phyloP scores from a whole-genome alignment of 2,329 filamentous ascomycete species.

The Ophiostoma piceae region DNA sequence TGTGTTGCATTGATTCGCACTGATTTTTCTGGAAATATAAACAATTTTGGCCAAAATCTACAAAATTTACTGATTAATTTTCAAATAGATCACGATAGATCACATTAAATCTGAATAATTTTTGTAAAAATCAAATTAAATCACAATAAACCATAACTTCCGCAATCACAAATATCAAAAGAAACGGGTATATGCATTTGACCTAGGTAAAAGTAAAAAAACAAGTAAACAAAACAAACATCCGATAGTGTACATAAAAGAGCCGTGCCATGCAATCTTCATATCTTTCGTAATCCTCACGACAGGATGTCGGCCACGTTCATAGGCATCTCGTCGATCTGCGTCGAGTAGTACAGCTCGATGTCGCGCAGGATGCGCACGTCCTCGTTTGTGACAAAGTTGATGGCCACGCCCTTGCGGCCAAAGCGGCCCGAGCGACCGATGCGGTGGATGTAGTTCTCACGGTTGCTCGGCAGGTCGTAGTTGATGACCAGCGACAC shows the following conservation, averaged over 20 bases:
- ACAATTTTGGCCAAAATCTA: no score
- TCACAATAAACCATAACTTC: neutral
- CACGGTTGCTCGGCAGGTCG: slow-evolving; percentile 93
- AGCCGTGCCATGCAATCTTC: neutral
- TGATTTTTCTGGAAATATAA: no score
- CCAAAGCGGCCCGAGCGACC: slow-evolving; percentile 93
- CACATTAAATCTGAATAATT: no score
- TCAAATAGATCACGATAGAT: no score
- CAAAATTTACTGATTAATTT: no score
- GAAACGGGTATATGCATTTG: slow-evolving; percentile 17
- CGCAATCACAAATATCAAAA: neutral
- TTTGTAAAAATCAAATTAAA: no score
- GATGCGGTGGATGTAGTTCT: slow-evolving; percentile 99
- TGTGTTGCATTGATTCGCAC: neutral
- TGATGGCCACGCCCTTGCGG: slow-evolving; percentile 97
- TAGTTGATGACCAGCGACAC: slow-evolving; percentile 99
- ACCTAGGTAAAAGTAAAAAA: neutral
- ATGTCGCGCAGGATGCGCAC: slow-evolving; percentile 97
- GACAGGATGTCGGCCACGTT: slow-evolving; percentile 64
- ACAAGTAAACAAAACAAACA: neutral
- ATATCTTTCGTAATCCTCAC: slow-evolving; percentile 11
- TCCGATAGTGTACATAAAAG: slow-evolving; percentile 2
- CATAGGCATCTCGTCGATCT: slow-evolving; percentile 99
- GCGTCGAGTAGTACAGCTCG: slow-evolving; percentile 91
- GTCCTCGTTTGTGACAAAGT: slow-evolving; percentile 97